Evolutionary conservation across 805 yeast genomes (phyloP), one percentile per base, ranked within the genome.

Genomic region (Tetrapisispora fleetii): DNA sequence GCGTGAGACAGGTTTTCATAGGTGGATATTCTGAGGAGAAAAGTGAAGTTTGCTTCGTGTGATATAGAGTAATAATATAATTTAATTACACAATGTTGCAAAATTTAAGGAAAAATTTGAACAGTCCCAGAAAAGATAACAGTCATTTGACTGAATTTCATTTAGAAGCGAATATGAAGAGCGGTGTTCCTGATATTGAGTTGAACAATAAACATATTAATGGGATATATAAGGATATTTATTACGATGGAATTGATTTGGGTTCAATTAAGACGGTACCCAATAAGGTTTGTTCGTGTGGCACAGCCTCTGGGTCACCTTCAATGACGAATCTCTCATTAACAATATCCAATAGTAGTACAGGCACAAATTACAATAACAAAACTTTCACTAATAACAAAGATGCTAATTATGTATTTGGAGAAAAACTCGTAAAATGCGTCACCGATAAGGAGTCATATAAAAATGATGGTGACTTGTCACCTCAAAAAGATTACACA

Each of bases 21-120:
- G n/a, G n/a, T n/a, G n/a, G n/a, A n/a, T n/a, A n/a, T n/a, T n/a
- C n/a, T n/a, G n/a, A n/a, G n/a, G n/a, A n/a, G n/a, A n/a, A n/a
- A n/a, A n/a, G n/a, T n/a, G n/a, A n/a, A n/a, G n/a, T n/a, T n/a
- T n/a, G n/a, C n/a, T n/a, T n/a, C n/a, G n/a, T n/a, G n/a, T n/a
- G n/a, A n/a, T n/a, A n/a, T n/a, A n/a, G n/a, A 14, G 4, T 4
- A 11, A 11, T 36, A 36, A 36, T 3, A 36, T 36, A 36, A 36
- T n/a, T 36, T 4, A n/a, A n/a, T n/a, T n/a, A n/a, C n/a, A 32
- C 21, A 17, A 40, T 40, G 43, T 27, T 40, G 28, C 43, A 40
- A 8, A 27, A 40, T 40, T 24, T 40, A 40, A 40, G 43, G 43
- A 40, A 40, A 40, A 40, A 40, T 17, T 27, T 40, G n/a, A 40